Evolutionary conservation across 805 yeast species (phyloP), one percentile per base, ranked within the genome.

Genomic region (Ascoidea rubescens): DNA sequence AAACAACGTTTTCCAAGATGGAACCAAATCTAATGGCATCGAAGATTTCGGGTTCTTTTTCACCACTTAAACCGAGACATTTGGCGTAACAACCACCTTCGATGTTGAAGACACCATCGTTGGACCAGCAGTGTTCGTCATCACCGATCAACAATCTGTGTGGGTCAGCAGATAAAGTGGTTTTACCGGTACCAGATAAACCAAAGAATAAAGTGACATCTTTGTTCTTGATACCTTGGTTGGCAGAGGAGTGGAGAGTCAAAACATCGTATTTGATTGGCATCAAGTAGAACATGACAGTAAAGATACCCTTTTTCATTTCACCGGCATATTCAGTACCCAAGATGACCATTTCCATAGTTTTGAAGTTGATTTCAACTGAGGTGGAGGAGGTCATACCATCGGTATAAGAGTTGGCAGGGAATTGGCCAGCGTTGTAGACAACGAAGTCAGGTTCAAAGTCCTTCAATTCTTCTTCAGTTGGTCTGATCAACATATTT

Each of bases 71-170:
- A 64, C 87, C 96, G 59, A 91, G 75, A 75, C 97, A 90, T 74
- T 91, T 91, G 64, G 98, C 98, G 75, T 91, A 91, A 77, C 99
- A 91, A 59, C 99, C 99, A 71, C 99, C 99, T 75, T 91, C 99
- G 64, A 91, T 90, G 80, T 93, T 93, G 83, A 91, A 91, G 55
- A 91, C 97, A 73, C 99, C 99, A 60, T 85, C 75, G 71, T 91
- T 95, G 17, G 97, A 87, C 99, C 99, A 91, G 76, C 98, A 91
- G 75, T 91, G 99, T 74, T 91, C 99, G 68, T 91, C 99, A 69
- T 91, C 99, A 69, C 99, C 99, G 66, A 91, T 91, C 68, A 91
- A 79, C 67, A 78, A 72, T 71, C 99, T 84, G 72, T 87, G 75
- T 55, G 96, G 96, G 67, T 91, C 98, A 52, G 98, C 98, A 61